phyloP scores from a whole-genome alignment of 768 basidiomycete species.

The Amanita exitialis region DNA sequence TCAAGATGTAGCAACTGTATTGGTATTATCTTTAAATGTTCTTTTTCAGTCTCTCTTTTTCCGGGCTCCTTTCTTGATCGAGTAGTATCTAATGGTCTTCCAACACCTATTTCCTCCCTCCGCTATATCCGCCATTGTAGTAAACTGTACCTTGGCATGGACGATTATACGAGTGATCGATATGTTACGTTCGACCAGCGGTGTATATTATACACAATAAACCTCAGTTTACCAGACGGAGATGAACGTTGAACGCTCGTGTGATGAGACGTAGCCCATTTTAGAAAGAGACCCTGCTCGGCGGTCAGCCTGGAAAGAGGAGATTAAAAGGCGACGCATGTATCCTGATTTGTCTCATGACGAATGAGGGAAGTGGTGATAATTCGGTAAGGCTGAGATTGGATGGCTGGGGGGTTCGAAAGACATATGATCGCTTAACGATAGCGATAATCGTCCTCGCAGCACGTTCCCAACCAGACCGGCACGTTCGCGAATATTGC shows the following conservation, averaged over 20 bases:
- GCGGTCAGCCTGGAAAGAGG: too few species aligned
- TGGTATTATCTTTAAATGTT: constrained; percentile 5
- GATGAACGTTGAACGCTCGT: too few species aligned
- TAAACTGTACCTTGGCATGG: constrained; percentile 1
- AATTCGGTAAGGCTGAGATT: too few species aligned
- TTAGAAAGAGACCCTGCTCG: too few species aligned
- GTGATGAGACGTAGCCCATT: too few species aligned
- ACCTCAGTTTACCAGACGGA: constrained; percentile 26
- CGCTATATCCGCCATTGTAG: constrained; percentile 6
- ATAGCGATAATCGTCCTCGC: too few species aligned
- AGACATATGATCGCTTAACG: too few species aligned
- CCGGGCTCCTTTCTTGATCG: constrained; percentile 10
- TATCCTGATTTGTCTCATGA: too few species aligned
- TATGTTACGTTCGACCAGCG: neutral
- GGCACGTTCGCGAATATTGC: neutral
- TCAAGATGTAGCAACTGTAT: constrained; percentile 15
- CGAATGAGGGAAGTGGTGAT: too few species aligned
- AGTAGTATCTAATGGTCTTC: constrained; percentile 16
- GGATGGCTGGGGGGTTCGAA: too few species aligned
- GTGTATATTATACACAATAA: constrained; percentile 1
- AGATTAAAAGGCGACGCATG: too few species aligned
- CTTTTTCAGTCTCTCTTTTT: constrained; percentile 7
- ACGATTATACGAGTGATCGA: constrained; percentile 2
- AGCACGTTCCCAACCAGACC: too few species aligned
- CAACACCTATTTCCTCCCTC: neutral